Percentiles rank a stretch among this genome's conserved stretches.
These are phyloP conservation scores for Spizellomyces sp. DNA, from an alignment of 192 early-diverging fungal genomes.

Conservation along the genomic window DNA sequence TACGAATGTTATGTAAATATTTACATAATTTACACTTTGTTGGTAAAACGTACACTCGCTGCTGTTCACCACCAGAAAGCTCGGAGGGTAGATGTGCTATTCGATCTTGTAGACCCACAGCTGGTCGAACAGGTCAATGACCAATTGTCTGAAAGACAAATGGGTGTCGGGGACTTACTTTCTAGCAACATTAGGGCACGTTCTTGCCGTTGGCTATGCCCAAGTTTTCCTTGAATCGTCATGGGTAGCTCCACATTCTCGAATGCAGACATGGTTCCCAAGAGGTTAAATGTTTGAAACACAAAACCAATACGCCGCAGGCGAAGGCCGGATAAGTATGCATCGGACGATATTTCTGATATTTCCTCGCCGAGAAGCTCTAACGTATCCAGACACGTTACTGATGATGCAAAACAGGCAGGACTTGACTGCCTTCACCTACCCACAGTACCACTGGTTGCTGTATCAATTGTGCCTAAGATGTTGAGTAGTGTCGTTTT, in stretches of 20 bases:
- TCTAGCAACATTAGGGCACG: conserved; percentile 29
- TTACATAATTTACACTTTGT: background rate
- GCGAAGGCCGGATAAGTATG: conserved; percentile 34
- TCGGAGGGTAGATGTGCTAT: conserved; percentile 40
- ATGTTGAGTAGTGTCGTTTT: conserved; percentile 46
- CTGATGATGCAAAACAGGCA: too few relatives aligned
- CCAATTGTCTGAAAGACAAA: background rate
- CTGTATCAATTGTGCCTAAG: conserved; percentile 36
- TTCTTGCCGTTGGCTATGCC: conserved; percentile 13
- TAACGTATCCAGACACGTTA: background rate
- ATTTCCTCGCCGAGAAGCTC: conserved; percentile 39
- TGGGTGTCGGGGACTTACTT: conserved; percentile 14
- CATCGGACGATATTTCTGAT: conserved; percentile 21
- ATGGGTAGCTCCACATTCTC: conserved; percentile 45
- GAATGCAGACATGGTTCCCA: conserved; percentile 40
- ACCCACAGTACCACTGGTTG: conserved; percentile 32
- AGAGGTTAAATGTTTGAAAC: conserved; percentile 36
- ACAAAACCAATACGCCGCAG: conserved; percentile 39
- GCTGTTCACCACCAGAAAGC: conserved; percentile 42
- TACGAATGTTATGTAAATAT: background rate
- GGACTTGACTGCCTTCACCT: background rate
- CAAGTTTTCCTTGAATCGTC: conserved; percentile 36
- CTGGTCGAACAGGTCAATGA: background rate
- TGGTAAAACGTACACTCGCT: conserved; percentile 35
- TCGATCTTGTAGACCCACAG: conserved; percentile 38